Evolutionary conservation across 495 filamentous ascomycete species (phyloP).

Genomic region (Penicillium cosmopolitanum): DNA sequence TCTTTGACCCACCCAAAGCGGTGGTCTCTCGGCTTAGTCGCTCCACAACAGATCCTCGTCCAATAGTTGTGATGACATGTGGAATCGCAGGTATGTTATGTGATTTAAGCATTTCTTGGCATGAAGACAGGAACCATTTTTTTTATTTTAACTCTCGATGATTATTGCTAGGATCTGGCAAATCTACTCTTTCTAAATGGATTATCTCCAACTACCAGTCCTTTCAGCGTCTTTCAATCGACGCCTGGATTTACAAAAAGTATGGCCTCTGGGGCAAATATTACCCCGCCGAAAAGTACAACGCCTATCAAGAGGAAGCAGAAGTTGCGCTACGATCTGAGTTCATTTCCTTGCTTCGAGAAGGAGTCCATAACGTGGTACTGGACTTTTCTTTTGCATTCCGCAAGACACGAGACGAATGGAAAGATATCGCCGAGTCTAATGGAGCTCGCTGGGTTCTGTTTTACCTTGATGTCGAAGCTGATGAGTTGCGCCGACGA

Average conservation of each 20-base stretch:
- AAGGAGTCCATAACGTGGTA: constrained; percentile 27
- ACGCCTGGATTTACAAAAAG: constrained; percentile 32
- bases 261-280: constrained; percentile 40
- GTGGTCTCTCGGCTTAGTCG: constrained; percentile 11
- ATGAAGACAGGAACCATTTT: too few relatives aligned
- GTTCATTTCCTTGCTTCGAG: constrained; percentile 25
- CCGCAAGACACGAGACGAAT: constrained; percentile 34
- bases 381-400: constrained; percentile 42
- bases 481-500: constrained; percentile 32
- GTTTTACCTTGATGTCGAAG: constrained; percentile 32
- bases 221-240: constrained; percentile 54
- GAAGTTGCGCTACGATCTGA: constrained; percentile 19
- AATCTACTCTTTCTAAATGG: constrained; percentile 37
- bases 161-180: constrained; percentile 16
- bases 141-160: neutral
- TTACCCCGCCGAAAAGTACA: constrained; percentile 36
- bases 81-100: constrained; percentile 19
- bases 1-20: constrained; percentile 10
- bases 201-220: constrained; percentile 64
- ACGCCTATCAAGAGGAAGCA: constrained; percentile 36
- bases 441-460: constrained; percentile 38
- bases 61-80: constrained; percentile 22
- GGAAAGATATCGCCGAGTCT: constrained; percentile 32
- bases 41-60: constrained; percentile 17
- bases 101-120: too few relatives aligned